phyloP scores from a whole-genome alignment of 768 basidiomycete genomes.

The Rhizopogon salebrosus region DNA sequence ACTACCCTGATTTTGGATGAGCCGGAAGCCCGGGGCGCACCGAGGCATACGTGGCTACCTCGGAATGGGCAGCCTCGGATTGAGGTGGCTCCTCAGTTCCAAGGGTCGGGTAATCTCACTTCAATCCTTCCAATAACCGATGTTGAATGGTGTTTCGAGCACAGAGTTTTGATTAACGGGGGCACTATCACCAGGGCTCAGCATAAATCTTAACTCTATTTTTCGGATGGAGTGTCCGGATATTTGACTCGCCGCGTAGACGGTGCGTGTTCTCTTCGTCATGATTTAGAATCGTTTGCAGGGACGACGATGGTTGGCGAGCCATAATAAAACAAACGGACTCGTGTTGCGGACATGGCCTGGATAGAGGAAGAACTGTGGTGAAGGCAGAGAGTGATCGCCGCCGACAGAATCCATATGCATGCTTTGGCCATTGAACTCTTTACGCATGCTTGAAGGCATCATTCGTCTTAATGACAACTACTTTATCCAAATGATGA shows the following conservation, averaged over 20 bases:
- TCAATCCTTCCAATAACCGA: neutral
- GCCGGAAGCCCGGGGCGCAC: slow-evolving; percentile 35
- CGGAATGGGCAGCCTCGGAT: slow-evolving; percentile 34
- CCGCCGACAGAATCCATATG: neutral
- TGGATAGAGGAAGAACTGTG: neutral
- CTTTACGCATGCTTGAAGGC: slow-evolving; percentile 1
- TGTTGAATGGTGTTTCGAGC: neutral
- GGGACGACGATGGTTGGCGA: neutral
- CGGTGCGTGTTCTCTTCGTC: neutral
- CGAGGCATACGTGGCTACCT: slow-evolving; percentile 39
- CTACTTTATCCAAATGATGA: slow-evolving; percentile 1
- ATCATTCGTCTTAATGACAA: slow-evolving; percentile 1
- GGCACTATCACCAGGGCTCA: neutral
- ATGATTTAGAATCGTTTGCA: neutral
- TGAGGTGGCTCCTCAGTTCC: slow-evolving; percentile 15
- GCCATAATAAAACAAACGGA: neutral
- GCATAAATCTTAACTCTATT: slow-evolving; percentile 3
- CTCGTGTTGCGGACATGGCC: slow-evolving; percentile 1
- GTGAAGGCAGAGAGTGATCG: neutral
- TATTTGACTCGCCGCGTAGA: neutral
- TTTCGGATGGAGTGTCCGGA: neutral
- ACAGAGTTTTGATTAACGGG: neutral
- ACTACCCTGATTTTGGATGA: slow-evolving; percentile 45
- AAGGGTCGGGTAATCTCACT: neutral
- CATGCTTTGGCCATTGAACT: neutral